Evolutionary conservation across 1,284 basidiomycete species (phyloP), one percentile per base, ranked within the genome.

Genomic region (Cutaneotrichosporon mucoides): DNA sequence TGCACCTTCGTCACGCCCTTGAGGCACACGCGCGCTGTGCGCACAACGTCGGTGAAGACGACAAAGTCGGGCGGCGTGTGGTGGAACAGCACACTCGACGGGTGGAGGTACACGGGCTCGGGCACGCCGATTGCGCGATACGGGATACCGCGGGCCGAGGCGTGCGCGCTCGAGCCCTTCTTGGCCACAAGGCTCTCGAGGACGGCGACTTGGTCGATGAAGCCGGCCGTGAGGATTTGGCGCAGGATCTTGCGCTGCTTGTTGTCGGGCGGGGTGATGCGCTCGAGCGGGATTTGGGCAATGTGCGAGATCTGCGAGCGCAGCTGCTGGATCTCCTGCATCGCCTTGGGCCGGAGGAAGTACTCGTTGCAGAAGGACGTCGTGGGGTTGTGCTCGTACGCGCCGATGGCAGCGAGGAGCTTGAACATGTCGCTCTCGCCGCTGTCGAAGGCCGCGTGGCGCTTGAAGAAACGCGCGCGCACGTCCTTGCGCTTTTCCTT

Each of bases 241-340:
- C 90, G 85, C 12, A 99, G 81, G 33, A 93, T 85, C 75, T 96
- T 99, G 65, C 96, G 81, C 88, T 97, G 73, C 82, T 86, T 6
- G 82, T 76, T 5, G 82, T 83, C 0, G 64, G 64, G 64, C 5
- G 64, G 64, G n/a, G 53, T 49, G 40, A 63, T 54, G 9, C 43
- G 86, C 82, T 67, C 89, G 90, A 69, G 87, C 86, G 33, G 82
- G 79, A 63, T 51, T 57, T 84, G 82, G 1, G 93, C 88, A 55
- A 96, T 93, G 66, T 82, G 86, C 68, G 84, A 90, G 60, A 97
- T 88, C 71, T 97, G 96, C 0, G 85, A 83, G 43, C 94, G 86
- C n/a, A 99, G 82, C 76, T 99, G 98, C 77, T 95, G 94, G 45
- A 98, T 96, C 79, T 99, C 96, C 78, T 97, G 90, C 94, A 99